Base-by-base conservation (phyloP, 2,329 filamentous ascomycete genomes). In the Aspergillus fijiensis region DNA sequence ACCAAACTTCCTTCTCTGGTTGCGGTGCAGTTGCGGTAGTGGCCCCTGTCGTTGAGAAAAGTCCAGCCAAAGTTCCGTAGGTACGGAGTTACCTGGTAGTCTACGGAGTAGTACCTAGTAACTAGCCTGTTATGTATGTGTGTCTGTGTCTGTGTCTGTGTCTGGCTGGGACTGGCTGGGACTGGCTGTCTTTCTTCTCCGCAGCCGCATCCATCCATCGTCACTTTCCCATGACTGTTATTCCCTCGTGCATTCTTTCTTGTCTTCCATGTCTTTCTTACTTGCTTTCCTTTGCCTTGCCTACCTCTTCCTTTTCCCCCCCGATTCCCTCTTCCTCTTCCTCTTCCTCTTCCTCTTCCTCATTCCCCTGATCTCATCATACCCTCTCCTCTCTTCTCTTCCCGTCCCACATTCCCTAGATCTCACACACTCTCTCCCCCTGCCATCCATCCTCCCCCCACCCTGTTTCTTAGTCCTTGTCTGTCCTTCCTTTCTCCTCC, bases 181-280 rank as follows among this genome's bases (percentile, higher is more conserved):
- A 29, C 27, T 29, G 27, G 27, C 27, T 29, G 27, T 23, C 42
- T 45, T 35, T 25, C 63, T 66, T 68, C 63, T 68, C 65, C 65
- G 62, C 65, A 65, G 62, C 64, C 64, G 62, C 63, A 67, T 67
- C 61, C 63, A 63, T 45, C 53, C 42, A 33, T 61, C 57, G 51
- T 53, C 21, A 62, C 51, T 27, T 52, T 55, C 55, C 48, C 49
- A 57, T 58, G 42, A 50, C 55, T 56, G 45, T 52, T 49, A 39
- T 45, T 52, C 42, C 47, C 31, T 27, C 14, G 50, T 31, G 29
- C 49, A 50, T 51, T 25, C 45, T 52, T 53, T 52, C 49, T 59
- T 58, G 29, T 39, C 58, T 47, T 55, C 27, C 52, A 25, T 48
- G 49, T 29, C 27, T 57, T 50, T 57, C 19, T 39, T 48, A 50